Percentiles rank a stretch among this genome's conserved stretches.
phyloP scores from a whole-genome alignment of 441 rosid species.

The Brassica balearica region DNA sequence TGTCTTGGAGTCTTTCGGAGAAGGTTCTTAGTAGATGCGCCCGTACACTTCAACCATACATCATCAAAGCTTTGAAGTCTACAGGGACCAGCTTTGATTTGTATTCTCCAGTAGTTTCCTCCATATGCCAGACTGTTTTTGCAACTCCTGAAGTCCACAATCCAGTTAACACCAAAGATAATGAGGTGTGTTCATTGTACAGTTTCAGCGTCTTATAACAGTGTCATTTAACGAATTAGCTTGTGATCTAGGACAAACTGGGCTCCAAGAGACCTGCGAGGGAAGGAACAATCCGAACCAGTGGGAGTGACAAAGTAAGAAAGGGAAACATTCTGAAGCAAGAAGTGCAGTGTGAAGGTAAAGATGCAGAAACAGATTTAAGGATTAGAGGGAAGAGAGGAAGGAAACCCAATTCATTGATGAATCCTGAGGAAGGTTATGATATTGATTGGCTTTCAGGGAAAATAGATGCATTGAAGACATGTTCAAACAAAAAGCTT shows the following conservation, averaged over 20 bases:
- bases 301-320: constrained; percentile 16
- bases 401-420: constrained; percentile 72
- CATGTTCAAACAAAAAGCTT: constrained; percentile 38
- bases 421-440: constrained; percentile 78
- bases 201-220: constrained; percentile 16
- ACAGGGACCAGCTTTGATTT: constrained; percentile 52
- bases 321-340: background rate
- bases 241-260: constrained; percentile 35
- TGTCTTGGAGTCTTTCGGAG: constrained; percentile 67
- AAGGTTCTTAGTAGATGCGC: constrained; percentile 66
- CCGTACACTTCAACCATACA: constrained; percentile 60
- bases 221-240: constrained; percentile 16
- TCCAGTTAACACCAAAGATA: constrained; percentile 45
- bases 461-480: constrained; percentile 45
- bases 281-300: constrained; percentile 18
- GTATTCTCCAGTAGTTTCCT: constrained; percentile 65
- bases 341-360: background rate
- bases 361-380: constrained; percentile 40
- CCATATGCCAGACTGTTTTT: constrained; percentile 51
- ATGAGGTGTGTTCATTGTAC: constrained; percentile 50
- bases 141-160: constrained; percentile 34
- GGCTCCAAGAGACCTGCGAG: constrained; percentile 45
- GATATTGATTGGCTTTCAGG: constrained; percentile 55
- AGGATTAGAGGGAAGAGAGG: constrained; percentile 58
- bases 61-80: constrained; percentile 61